Base-by-base conservation (phyloP, 108 stramenopile genomes). In the Heterococcus sp. region DNA sequence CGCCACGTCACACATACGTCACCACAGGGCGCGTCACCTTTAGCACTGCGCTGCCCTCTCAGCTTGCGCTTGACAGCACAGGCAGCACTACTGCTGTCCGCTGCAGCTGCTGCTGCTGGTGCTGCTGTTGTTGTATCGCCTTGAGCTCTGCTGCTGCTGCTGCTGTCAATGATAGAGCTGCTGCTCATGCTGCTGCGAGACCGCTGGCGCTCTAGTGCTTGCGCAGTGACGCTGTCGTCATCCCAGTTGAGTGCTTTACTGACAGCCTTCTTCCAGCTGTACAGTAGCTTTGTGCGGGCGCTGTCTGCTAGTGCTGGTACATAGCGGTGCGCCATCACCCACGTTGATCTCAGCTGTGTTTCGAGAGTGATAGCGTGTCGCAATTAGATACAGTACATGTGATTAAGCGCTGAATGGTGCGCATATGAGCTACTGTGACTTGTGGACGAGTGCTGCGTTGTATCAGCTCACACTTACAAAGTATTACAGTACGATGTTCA, bases 51-150 rank as follows among this genome's bases (percentile, higher is more conserved):
- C 46, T 21, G 8, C 46, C 46, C 46, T 21, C 46, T 14, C 8
- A 8, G 21, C 46, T 58, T 8, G 14, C 46, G 46, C 46, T 21
- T 21, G 46, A 8, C 46, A 21, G 14, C 46, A 21, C 46, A 8
- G 46, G 14, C 46, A 21, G 14, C 46, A 21, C 46, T 21, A 21
- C 46, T 58, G 46, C 46, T 21, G 21, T 58, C 46, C 46, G 46
- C n/a, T n/a, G 46, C 46, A 37, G 70, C 4, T 71, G 70, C 32
- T 71, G 70, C 32, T 11, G 28, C 26, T 71, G 70, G 28, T 71
- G 70, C 38, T 28, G 70, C 8, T 34, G 68, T 14, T 68, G 58
- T 63, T 63, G 58, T 68, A 33, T n/a, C n/a, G n/a, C n/a, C n/a
- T n/a, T n/a, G n/a, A n/a, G n/a, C n/a, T n/a, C n/a, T n/a, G n/a